Evolutionary conservation across 345 rosid species (phyloP), one percentile per base, ranked within the genome.

Genomic region (Ceriops decandra): DNA sequence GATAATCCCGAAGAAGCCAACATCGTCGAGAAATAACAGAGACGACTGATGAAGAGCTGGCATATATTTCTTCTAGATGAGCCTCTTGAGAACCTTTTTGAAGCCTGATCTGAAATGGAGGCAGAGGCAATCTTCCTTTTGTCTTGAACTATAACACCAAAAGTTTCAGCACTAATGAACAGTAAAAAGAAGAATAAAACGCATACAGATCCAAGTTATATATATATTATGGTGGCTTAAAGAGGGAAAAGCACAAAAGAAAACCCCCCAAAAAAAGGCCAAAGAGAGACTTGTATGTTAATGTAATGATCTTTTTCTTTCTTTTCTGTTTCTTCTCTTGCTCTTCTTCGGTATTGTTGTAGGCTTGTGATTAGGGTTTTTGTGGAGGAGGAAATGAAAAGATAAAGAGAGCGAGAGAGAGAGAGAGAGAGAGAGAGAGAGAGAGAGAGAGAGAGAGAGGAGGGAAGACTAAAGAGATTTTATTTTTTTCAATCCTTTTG

Each of bases 291-390:
- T 16, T 35, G 19, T 17, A 15, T 28, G 27, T 20, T 11, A 56
- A 5, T 19, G 26, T 33, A 7, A 6, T 31, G 22, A 24, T 31
- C 21, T 17, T 62, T 22, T 3, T 21, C 62, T 32, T 51, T 42
- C 27, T 19, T 22, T 0, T 26, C 26, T 11, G 53, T 60, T 13
- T 28, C 27, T 16, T 49, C 7, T 47, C 26, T 26, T 58, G 32
- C 49, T 42, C 5, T 30, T 38, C 26, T 28, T 42, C 13, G 0
- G 8, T 36, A 56, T 31, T 38, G 56, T 36, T 8, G 22, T n/a
- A 38, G 8, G 63, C 4, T 20, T 6, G 46, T 74, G 72, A 69
- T 75, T 81, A 85, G 85, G 87, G 84, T 81, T 80, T 80, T 80
- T n/a, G 77, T 57, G 80, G 9, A 69, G 79, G n/a, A 47, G 32